Evolutionary conservation across 208 protist species (phyloP).

Genomic region (Crithidia expoeki): DNA sequence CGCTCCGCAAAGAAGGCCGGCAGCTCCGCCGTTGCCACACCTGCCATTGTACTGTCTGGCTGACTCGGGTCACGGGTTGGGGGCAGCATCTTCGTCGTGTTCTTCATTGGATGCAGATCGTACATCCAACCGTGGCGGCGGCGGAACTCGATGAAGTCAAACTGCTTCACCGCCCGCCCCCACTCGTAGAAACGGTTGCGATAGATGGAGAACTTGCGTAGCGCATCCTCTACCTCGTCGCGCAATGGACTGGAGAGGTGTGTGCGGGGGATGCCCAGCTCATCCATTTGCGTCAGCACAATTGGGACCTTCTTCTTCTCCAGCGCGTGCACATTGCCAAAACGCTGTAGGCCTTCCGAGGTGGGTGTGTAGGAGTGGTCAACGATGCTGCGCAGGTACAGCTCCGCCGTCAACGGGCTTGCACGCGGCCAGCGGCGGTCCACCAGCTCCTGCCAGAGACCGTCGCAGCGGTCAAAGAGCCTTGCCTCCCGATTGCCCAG

Average conservation of each 20-base stretch:
- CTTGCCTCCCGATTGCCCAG: conserved; percentile 77
- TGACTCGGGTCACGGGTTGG: conserved; percentile 72
- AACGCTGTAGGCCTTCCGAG: conserved; percentile 69
- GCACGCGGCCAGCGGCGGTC: conserved; percentile 85
- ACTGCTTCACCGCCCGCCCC: conserved; percentile 90
- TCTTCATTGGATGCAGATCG: conserved; percentile 85
- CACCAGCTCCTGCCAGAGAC: conserved; percentile 81
- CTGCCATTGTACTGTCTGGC: conserved; percentile 56
- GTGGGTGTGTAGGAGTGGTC: conserved; percentile 87
- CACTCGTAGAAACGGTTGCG: conserved; percentile 85
- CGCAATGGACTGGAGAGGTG: conserved; percentile 80
- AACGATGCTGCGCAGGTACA: conserved; percentile 88
- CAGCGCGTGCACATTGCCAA: conserved; percentile 77
- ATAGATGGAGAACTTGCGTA: conserved; percentile 85
- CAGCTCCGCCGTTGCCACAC: conserved; percentile 62
- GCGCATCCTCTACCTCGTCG: conserved; percentile 88
- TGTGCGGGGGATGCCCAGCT: conserved; percentile 79
- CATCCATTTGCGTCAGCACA: conserved; percentile 82
- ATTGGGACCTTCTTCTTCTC: conserved; percentile 92
- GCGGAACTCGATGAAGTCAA: conserved; percentile 91
- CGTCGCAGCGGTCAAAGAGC: conserved; percentile 76
- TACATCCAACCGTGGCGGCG: conserved; percentile 90
- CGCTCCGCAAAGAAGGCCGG: conserved; percentile 83
- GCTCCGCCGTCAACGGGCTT: conserved; percentile 68
- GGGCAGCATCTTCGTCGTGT: conserved; percentile 67